Base-by-base conservation (phyloP, 805 yeast species). In the Sugiyamaella americana region DNA sequence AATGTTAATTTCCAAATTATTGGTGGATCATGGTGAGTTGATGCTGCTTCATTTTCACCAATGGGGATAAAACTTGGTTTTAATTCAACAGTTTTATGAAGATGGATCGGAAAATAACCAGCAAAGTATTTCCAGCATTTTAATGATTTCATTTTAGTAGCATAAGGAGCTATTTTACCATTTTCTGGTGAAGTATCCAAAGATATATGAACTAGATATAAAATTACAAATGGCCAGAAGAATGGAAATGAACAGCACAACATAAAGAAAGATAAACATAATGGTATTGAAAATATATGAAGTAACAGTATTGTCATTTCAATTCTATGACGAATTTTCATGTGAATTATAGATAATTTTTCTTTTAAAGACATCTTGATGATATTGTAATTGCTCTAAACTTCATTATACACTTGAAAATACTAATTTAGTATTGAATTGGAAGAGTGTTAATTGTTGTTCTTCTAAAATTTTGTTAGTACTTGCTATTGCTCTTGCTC, bases 31-130 rank as follows among this genome's bases (percentile, higher is more conserved):
- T 24, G n/a, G 23, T n/a, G 37, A 6, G 8, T 5, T 5, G 6
- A 11, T 17, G 5, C 16, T 17, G 44, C 21, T 5, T 18, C 46
- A 29, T 46, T 21, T 22, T 29, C 13, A 17, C 34, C 21, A 8
- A 19, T 18, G 17, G 38, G 40, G 5, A 47, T 51, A 37, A 50
- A 50, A 0, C 96, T 82, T 2, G 97, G 96, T 51, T 75, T 75
- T 44, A 89, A 67, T 13, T 81, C 84, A 2, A 69, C 70, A 0
- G 91, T 73, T 59, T 82, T 84, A 63, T 79, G 83, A 10, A 88
- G 67, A 0, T 63, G 64, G 18, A 93, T 78, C 0, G 98, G 98
- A 66, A 84, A 93, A 65, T 87, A 93, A 40, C 73, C 68, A 39
- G 82, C 80, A 61, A 84, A 88, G 64, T 79, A 75, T 50, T 72